phyloP scores from a whole-genome alignment of 2,329 filamentous ascomycete genomes.

The Diatrype stigma region DNA sequence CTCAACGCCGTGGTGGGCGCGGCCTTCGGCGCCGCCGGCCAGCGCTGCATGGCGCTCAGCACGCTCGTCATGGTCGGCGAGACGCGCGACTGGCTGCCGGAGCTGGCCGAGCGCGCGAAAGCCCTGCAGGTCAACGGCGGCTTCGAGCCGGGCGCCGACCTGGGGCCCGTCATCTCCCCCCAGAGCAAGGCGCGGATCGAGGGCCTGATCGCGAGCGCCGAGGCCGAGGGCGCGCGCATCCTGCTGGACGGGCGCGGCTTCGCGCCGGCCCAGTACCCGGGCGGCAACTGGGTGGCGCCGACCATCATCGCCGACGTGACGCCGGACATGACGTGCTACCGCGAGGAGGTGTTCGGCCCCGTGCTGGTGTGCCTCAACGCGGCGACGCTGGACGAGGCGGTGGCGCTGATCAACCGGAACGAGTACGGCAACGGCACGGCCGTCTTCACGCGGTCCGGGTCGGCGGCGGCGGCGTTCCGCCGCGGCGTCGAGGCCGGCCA shows the following conservation, averaged over 20 bases:
- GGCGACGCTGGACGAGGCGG: conserved; percentile 72
- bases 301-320: conserved; percentile 82
- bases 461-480: conserved; percentile 75
- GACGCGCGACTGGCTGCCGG: conserved; percentile 76
- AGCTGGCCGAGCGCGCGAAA: conserved; percentile 73
- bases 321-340: conserved; percentile 78
- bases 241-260: conserved; percentile 76
- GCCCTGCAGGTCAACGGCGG: conserved; percentile 71
- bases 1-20: conserved; percentile 80
- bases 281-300: conserved; percentile 81
- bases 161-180: conserved; percentile 78
- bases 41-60: conserved; percentile 83
- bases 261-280: conserved; percentile 72
- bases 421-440: conserved; percentile 84
- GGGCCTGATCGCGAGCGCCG: conserved; percentile 67
- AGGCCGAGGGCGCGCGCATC: conserved; percentile 76
- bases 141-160: conserved; percentile 74
- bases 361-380: conserved; percentile 79
- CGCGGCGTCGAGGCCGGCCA: conserved; percentile 79
- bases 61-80: conserved; percentile 81
- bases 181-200: conserved; percentile 78
- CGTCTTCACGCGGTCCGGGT: conserved; percentile 76
- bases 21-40: conserved; percentile 79
- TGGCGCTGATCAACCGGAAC: conserved; percentile 78
- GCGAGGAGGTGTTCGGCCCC: conserved; percentile 80